Base-by-base conservation (phyloP, 2,329 filamentous ascomycete species). In the Stemphylium beticola region DNA sequence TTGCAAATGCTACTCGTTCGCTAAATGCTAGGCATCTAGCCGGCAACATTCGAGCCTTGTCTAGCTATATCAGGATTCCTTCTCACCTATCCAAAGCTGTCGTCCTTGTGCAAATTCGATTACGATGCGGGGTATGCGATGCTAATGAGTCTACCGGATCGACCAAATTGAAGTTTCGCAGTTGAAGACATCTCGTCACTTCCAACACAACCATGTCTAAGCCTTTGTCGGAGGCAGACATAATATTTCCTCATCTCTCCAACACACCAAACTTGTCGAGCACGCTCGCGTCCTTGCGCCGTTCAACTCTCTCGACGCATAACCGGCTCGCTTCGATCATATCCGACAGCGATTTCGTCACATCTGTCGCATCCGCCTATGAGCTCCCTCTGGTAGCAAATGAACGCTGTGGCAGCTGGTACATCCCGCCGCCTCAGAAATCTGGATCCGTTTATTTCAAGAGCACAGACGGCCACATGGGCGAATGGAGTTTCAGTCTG, bases 361-460 rank as follows among this genome's bases (percentile, higher is more conserved):
- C 78, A 20, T 72, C 79, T 7, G 87, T 92, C 0, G 82, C 85
- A 1, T 72, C 74, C 1, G 79, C 82, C 0, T 85, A 81, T 62
- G 61, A 67, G 3, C 79, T 93, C 1, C 92, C 92, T 0, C 79
- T 98, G 1, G 81, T 98, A 12, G 92, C 93, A 26, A 99, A 99
- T 71, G 93, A 98, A 79, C 85, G 95, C 55, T 98, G 95, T 74
- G 95, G 95, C 0, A 93, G 91, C 76, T 99, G 95, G 95, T 98
- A 98, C 74, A 89, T 98, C 22, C 76, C 78, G 2, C 88, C 88
- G 0, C 74, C 74, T 7, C 68, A 69, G 22, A 95, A 93, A 75
- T 77, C 72, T 1, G 90, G 85, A 29, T 92, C 90, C 61, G 91
- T 89, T 29, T 99, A 98, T 77, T 99, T 98, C 78, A 99, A 99